Evolutionary conservation across 192 early-diverging fungal genomes (phyloP), one percentile per base, ranked within the genome.

Genomic region (Backusella macrospora): DNA sequence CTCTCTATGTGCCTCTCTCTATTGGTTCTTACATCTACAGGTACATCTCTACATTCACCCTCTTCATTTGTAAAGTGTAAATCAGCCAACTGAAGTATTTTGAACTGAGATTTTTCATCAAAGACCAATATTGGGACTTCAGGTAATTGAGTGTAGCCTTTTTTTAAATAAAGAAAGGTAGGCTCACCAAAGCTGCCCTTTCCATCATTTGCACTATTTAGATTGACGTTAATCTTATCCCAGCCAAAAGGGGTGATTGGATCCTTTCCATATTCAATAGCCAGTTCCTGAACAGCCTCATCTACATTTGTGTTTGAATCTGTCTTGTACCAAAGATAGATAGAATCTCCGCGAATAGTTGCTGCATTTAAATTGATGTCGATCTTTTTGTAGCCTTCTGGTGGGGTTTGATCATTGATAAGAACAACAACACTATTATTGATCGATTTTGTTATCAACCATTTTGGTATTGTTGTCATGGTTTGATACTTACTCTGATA

Each of bases 81-180:
- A 48, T 85, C 83, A 9, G 81, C 80, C 67, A 85, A 76, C 67
- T 85, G 83, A 6, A 82, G 59, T 73, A 85, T 85, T 62, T 85
- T 85, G 71, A 85, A 85, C 6, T 81, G 71, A 5, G 81, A 79
- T 34, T 85, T 75, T 4, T 72, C 6, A 26, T 78, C 62, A 70
- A 85, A 85, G 21, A 71, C 73, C 18, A 85, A 55, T 1, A 55
- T 73, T 0, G 74, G 74, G 0, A 14, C 14, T 38, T 68, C 49
- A 5, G 82, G 79, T 23, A 81, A 38, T 16, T 65, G 63, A 37
- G 4, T 0, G 23, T 77, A 77, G 3, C 69, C 76, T 39, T 49
- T 65, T 68, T 48, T 64, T 34, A 71, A 59, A 34, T 62, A 72
- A 9, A 77, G 59, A 55, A 52, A 68, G 4, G 71, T 77, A 8